A percentile compares a stretch with the other conserved stretches of the same genome.
These are phyloP conservation scores for Rhynchosporium graminicola DNA, from an alignment of 2,329 filamentous ascomycete species.

Conservation along the genomic window DNA sequence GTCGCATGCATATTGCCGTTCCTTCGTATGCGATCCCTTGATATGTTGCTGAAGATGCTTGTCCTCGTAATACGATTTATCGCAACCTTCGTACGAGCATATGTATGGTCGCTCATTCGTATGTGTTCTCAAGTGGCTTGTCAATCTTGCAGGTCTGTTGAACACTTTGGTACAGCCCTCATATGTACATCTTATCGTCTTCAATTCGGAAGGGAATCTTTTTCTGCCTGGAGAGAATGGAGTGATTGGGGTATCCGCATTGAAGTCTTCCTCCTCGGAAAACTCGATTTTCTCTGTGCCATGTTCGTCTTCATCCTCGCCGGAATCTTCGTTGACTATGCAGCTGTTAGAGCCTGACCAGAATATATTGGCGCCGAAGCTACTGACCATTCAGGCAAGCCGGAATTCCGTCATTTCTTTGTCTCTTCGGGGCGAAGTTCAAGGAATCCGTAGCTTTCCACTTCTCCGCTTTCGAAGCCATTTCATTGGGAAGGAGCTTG, in stretches of 20 bases:
- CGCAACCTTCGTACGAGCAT: constrained; percentile 70
- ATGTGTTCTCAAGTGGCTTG: constrained; percentile 81
- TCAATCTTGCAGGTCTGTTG: constrained; percentile 79
- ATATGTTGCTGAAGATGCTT: constrained; percentile 86
- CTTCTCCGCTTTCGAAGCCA: constrained; percentile 33
- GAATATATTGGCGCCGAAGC: neutral
- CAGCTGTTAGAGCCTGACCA: constrained; percentile 7
- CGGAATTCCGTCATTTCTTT: constrained; percentile 23
- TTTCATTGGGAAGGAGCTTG: constrained; percentile 12
- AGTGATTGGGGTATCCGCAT: constrained; percentile 49
- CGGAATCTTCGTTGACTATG: constrained; percentile 35
- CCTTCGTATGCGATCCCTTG: constrained; percentile 74
- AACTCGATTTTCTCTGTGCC: constrained; percentile 39
- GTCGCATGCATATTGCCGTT: constrained; percentile 71
- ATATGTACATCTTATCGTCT: constrained; percentile 75
- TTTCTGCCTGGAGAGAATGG: constrained; percentile 50
- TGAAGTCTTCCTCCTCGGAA: constrained; percentile 39
- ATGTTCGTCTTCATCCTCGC: constrained; percentile 43
- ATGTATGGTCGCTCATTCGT: constrained; percentile 79
- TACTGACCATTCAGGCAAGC: constrained; percentile 23
- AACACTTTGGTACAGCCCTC: constrained; percentile 78
- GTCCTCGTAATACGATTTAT: constrained; percentile 81
- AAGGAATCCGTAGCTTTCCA: constrained; percentile 27
- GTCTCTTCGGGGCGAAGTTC: constrained; percentile 31
- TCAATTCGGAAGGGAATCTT: constrained; percentile 69